Evolutionary conservation across 345 rosid genomes (phyloP), one percentile per base, ranked within the genome.

Genomic region (Populus ilicifolia): DNA sequence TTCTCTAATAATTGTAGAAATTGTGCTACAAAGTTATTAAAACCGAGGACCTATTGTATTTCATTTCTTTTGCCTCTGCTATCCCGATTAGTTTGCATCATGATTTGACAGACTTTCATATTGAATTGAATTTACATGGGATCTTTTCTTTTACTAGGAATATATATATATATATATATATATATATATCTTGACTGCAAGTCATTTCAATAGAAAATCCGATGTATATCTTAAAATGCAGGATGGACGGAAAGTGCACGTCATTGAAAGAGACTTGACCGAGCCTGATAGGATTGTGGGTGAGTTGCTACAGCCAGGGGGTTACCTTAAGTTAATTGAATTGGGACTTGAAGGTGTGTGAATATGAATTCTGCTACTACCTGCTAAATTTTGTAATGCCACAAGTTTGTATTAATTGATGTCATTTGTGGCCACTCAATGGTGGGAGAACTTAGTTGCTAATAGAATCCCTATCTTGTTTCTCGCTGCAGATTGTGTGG

Each of bases 211-310:
- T 50, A 11, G 50, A 6, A 48, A 70, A 62, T 14, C 75, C 25
- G 54, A 17, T 13, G 1, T 73, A 39, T 65, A 18, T 64, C 30
- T 46, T 62, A 41, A n/a, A 73, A 73, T 77, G 67, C 74, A 77
- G 80, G 80, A 77, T 8, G 80, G 80, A 29, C 43, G 80, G 5
- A 41, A 38, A 56, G 80, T 77, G 62, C 80, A 61, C 61, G 75
- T 77, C 25, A 70, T 77, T 27, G 80, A 77, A 44, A 77, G 80
- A 74, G 80, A 77, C 59, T 59, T 77, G 59, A 77, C 67, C 23
- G 74, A 77, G 62, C 80, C 75, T 27, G 74, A 77, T 46, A 77
- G 80, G 44, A 77, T 77, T 17, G 80, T 77, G 4, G 80, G 80
- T 30, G 80, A 77, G 62, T 30, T 77, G 44, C 75, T 77, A 29